Evolutionary conservation across 768 basidiomycete genomes (phyloP), one percentile per base, ranked within the genome.

Genomic region (Hortiboletus campestris): DNA sequence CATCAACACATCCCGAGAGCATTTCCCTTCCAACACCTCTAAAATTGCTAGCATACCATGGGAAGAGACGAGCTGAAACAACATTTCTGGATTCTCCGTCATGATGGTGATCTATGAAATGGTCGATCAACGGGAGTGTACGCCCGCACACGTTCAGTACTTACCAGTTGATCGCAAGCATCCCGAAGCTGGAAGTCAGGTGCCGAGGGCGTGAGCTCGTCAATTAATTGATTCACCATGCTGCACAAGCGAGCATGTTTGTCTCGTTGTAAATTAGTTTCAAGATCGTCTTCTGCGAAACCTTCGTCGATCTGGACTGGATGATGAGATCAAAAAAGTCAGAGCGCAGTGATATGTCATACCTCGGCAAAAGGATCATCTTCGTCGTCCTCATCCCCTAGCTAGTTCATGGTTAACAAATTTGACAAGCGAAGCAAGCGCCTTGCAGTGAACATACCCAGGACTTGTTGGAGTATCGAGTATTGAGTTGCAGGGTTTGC

Each of bases 291-390:
- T 61, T 95, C 92, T 2, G 84, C 87, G 62, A 94, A 95, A 8
- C 89, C 91, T 76, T 95, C 94, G 64, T 97, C 94, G 55, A 96
- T 95, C 90, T 89, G 58, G 34, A 51, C 10, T 8, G 39, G 29
- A 1, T 38, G 49, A 36, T 43, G 52, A 60, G 56, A 60, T 51
- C 46, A 25, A 51, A 38, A 6, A 34, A 28, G 36, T 43, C 47
- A 14, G 45, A 45, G 29, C 29, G 20, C 19, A 45, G 17, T 16
- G 22, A 45, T 22, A 39, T 10, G 12, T 46, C 63, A 53, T 61
- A 91, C 92, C 77, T 94, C 92, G 3, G 96, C 94, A 63, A 99
- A 99, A 1, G 97, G 96, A 76, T 99, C 94, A 51, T 94, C 91
- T 49, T 96, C 94, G 54, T 96, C 94, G 3, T 83, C 84, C 34